Percentiles rank a stretch among this genome's conserved stretches.
Evolutionary conservation across 2,329 filamentous ascomycete species (phyloP).

Genomic region (Penicillium decumbens): DNA sequence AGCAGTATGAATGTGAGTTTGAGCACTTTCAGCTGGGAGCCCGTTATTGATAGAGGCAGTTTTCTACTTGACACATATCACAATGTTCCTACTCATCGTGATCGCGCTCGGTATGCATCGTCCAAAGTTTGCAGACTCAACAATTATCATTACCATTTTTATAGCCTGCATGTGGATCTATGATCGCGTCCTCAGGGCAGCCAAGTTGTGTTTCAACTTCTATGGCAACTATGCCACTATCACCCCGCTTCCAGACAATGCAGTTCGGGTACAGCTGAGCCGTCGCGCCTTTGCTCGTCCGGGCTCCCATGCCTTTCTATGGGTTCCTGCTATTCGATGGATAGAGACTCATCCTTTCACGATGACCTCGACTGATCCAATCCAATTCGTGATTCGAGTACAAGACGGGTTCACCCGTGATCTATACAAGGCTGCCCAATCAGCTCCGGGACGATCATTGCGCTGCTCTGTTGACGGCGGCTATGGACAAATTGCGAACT

Average conservation of each 20-base stretch:
- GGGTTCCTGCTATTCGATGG: conserved; percentile 55
- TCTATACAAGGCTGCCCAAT: conserved; percentile 1
- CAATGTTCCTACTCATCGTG: conserved; percentile 10
- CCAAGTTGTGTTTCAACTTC: conserved; percentile 49
- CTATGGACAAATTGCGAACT: conserved; percentile 18
- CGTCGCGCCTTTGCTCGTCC: conserved; percentile 44
- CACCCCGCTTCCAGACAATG: conserved; percentile 52
- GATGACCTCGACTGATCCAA: conserved; percentile 10
- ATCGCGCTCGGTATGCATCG: conserved; percentile 41
- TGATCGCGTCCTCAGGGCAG: conserved; percentile 48
- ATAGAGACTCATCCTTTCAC: conserved; percentile 52
- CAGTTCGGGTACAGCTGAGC: conserved; percentile 51
- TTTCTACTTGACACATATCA: conserved; percentile 12
- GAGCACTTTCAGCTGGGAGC: not conserved
- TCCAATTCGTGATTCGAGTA: conserved; percentile 13
- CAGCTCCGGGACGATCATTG: not conserved
- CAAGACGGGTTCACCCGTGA: conserved; percentile 19
- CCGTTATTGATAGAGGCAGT: not conserved
- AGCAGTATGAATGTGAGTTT: conserved; percentile 26
- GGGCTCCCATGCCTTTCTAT: conserved; percentile 61
- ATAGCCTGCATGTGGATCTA: conserved; percentile 48
- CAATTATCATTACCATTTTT: conserved; percentile 43
- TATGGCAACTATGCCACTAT: conserved; percentile 42
- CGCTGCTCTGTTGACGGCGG: conserved; percentile 18
- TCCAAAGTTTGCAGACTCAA: conserved; percentile 41